phyloP scores from a whole-genome alignment of 495 filamentous ascomycete genomes.

The Trichoderma virens region DNA sequence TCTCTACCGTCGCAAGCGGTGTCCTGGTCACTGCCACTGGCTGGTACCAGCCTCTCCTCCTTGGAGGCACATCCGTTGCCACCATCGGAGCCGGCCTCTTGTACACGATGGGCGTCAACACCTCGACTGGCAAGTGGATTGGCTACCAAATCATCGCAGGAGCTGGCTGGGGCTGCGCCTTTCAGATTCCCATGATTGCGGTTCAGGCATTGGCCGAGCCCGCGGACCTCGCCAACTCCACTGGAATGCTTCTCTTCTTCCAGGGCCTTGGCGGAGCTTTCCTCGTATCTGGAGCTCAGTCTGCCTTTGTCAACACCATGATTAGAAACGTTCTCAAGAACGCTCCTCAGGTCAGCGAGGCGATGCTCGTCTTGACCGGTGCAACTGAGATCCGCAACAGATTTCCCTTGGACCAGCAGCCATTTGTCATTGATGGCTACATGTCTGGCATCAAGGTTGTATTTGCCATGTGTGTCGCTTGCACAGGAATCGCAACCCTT shows the following conservation, averaged over 20 bases:
- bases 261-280: constrained; percentile 45
- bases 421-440: constrained; percentile 42
- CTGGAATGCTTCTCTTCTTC: constrained; percentile 46
- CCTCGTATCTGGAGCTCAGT: constrained; percentile 38
- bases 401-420: constrained; percentile 32
- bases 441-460: constrained; percentile 43
- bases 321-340: constrained; percentile 23
- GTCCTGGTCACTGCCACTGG: constrained; percentile 25
- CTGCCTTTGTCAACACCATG: constrained; percentile 38
- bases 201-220: constrained; percentile 40
- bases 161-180: constrained; percentile 44
- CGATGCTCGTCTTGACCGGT: constrained; percentile 36
- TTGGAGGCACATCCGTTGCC: constrained; percentile 19
- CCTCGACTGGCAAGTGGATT: constrained; percentile 42
- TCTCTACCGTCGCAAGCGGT: constrained; percentile 27
- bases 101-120: constrained; percentile 41
- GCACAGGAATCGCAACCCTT: constrained; percentile 17
- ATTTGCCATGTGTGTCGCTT: constrained; percentile 30
- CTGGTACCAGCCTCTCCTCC: constrained; percentile 28
- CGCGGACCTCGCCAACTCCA: constrained; percentile 46
- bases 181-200: constrained; percentile 45
- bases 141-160: constrained; percentile 56
- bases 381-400: constrained; percentile 41
- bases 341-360: constrained; percentile 37
- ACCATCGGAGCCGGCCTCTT: constrained; percentile 19